A percentile compares a stretch with the other conserved stretches of the same genome.
These are phyloP conservation scores for Paspalum vaginatum DNA, from an alignment of 176 grass and related monocot genomes.

Conservation along the genomic window DNA sequence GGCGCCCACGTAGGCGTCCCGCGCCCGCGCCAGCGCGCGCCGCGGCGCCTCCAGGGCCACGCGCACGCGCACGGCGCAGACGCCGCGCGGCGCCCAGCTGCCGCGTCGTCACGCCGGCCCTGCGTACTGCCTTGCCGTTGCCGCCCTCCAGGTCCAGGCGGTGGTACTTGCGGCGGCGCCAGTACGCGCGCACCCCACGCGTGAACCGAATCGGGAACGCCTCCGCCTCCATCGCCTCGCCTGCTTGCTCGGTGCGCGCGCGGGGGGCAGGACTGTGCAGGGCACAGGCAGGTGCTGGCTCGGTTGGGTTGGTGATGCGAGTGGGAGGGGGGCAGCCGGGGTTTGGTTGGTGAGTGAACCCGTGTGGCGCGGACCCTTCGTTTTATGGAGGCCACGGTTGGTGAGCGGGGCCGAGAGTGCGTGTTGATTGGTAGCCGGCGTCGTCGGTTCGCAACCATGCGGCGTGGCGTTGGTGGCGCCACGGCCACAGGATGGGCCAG, in stretches of 20 bases:
- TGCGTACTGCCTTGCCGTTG: background rate
- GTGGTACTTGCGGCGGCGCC: slow-evolving; percentile 72
- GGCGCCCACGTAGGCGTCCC: slow-evolving; percentile 74
- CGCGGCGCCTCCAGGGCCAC: slow-evolving; percentile 39
- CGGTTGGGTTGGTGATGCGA: background rate
- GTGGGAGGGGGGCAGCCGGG: background rate
- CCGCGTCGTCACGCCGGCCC: background rate
- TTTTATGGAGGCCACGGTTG: background rate
- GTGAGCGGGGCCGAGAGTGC: background rate
- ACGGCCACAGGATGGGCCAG: too few relatives aligned
- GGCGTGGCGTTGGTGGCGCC: too few relatives aligned
- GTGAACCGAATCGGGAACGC: slow-evolving; percentile 75
- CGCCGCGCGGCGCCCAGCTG: slow-evolving; percentile 42
- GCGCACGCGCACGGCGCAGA: slow-evolving; percentile 45
- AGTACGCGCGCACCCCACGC: slow-evolving; percentile 61
- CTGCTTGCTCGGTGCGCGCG: background rate
- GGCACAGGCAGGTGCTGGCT: background rate
- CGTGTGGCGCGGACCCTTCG: background rate
- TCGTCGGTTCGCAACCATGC: too few relatives aligned
- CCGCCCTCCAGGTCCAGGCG: slow-evolving; percentile 32
- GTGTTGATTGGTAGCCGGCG: too few relatives aligned
- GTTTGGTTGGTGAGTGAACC: background rate
- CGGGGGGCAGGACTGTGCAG: background rate
- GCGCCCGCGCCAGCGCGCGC: slow-evolving; percentile 46
- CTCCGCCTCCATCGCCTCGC: slow-evolving; percentile 44